Conservation (phyloP, 116 monocot species). For the Trichopus zeylanicus region DNA sequence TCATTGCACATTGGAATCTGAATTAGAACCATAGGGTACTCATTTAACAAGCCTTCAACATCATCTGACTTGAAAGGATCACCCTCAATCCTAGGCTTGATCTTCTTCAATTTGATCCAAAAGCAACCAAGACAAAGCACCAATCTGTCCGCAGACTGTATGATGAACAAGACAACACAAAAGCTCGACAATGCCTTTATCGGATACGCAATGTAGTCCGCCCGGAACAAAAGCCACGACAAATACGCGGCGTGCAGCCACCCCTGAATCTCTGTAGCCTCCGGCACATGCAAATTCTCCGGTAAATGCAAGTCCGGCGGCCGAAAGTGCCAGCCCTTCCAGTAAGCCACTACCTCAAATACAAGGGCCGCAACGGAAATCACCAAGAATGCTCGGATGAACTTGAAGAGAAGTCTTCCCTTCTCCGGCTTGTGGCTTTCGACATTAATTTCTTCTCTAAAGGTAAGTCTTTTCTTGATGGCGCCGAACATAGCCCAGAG, state of each 20-base stretch:
- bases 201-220: conserved; percentile 52
- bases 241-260: conserved; percentile 48
- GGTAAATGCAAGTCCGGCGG: conserved; percentile 28
- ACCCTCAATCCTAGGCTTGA: conserved; percentile 37
- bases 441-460: conserved; percentile 2
- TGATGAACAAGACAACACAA: conserved; percentile 58
- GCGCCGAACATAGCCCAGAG: conserved; percentile 38
- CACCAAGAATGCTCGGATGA: conserved; percentile 41
- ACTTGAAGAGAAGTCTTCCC: conserved; percentile 27
- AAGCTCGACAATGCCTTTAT: conserved; percentile 47
- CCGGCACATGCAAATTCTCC: neutral
- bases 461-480: conserved; percentile 25
- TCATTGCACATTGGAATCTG: too few relatives aligned
- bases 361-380: conserved; percentile 31
- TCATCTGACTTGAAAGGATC: conserved; percentile 23
- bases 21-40: conserved; percentile 63
- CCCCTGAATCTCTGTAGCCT: conserved; percentile 32
- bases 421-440: conserved; percentile 30
- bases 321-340: conserved; percentile 60
- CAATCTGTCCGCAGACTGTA: conserved; percentile 56
- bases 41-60: conserved; percentile 16
- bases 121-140: conserved; percentile 64
- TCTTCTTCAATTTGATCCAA: conserved; percentile 55
- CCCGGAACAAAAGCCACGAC: conserved; percentile 49
- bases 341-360: conserved; percentile 46